A percentile compares a stretch with the other conserved stretches of the same genome.
These are phyloP conservation scores for Carex arenaria DNA, from an alignment of 202 grass and related monocot species.

Conservation along the genomic window DNA sequence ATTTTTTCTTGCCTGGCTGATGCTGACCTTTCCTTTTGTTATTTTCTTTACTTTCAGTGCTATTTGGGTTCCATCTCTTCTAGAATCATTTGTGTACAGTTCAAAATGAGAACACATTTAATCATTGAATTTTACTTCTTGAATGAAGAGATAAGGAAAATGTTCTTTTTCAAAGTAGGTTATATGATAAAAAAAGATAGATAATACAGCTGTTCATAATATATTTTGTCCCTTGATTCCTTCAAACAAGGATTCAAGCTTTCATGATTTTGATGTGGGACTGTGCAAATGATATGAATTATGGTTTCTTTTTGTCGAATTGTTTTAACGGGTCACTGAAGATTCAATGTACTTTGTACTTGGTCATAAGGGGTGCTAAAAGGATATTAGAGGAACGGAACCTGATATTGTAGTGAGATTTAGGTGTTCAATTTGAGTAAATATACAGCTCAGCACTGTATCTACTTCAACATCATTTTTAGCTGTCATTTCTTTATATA, in stretches of 20 bases:
- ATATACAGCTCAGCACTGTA: background rate
- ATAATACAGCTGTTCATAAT: background rate
- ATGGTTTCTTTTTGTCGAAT: background rate
- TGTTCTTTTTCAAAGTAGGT: background rate
- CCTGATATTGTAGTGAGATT: background rate
- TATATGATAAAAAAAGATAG: background rate
- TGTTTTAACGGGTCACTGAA: background rate
- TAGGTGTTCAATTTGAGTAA: background rate
- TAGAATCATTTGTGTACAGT: slow-evolving; percentile 2
- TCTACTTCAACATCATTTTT: slow-evolving; percentile 8
- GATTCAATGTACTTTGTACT: background rate
- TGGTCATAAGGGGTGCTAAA: background rate
- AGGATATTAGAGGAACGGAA: background rate
- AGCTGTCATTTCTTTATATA: background rate
- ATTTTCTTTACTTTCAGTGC: background rate
- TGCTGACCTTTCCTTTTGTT: slow-evolving; percentile 2
- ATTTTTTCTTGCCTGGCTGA: background rate
- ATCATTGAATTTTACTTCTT: background rate
- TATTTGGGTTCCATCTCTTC: background rate
- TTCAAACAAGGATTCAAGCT: background rate
- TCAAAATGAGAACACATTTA: background rate
- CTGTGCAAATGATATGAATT: background rate
- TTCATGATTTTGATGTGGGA: background rate
- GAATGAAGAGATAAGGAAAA: background rate
- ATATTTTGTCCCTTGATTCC: background rate